Conservation (phyloP, 345 rosid species). For the Camelina hispida region DNA sequence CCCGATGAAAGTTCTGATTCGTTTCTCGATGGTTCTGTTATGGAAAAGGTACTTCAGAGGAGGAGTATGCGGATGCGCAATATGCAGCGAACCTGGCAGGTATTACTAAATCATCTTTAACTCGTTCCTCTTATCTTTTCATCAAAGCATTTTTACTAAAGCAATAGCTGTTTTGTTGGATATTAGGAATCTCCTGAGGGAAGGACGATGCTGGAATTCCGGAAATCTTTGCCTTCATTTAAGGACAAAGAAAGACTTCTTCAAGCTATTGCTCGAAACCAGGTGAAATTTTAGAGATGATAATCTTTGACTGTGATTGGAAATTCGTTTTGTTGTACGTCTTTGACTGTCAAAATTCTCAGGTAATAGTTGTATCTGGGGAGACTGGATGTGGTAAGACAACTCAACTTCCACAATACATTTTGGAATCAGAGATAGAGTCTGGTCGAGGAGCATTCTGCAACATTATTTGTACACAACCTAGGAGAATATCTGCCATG, state of each 20-base stretch:
- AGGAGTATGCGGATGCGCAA: conserved; percentile 93
- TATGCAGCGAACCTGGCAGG: conserved; percentile 97
- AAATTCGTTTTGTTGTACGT: background rate
- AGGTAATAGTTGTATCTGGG: conserved; percentile 97
- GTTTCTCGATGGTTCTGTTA: conserved; percentile 79
- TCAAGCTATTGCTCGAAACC: conserved; percentile 96
- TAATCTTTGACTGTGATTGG: background rate
- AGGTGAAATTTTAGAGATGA: conserved; percentile 56
- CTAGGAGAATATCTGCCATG: conserved; percentile 98
- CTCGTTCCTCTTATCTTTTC: background rate
- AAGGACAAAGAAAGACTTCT: conserved; percentile 92
- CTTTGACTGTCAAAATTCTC: conserved; percentile 22
- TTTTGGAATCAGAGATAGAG: conserved; percentile 95
- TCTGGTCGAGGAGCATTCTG: conserved; percentile 99
- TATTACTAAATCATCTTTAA: conserved; percentile 29
- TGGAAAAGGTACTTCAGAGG: conserved; percentile 95
- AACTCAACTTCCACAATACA: conserved; percentile 97
- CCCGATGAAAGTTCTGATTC: conserved; percentile 58
- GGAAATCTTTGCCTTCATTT: conserved; percentile 86
- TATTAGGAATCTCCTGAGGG: conserved; percentile 94
- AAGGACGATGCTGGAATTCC: conserved; percentile 71
- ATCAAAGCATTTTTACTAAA: background rate
- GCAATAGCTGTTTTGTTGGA: conserved; percentile 28
- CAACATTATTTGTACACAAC: conserved; percentile 96
- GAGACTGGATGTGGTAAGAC: conserved; percentile 99